Evolutionary conservation across 179 eudicot species (phyloP), one percentile per base, ranked within the genome.

Genomic region (Kewa caespitosa): DNA sequence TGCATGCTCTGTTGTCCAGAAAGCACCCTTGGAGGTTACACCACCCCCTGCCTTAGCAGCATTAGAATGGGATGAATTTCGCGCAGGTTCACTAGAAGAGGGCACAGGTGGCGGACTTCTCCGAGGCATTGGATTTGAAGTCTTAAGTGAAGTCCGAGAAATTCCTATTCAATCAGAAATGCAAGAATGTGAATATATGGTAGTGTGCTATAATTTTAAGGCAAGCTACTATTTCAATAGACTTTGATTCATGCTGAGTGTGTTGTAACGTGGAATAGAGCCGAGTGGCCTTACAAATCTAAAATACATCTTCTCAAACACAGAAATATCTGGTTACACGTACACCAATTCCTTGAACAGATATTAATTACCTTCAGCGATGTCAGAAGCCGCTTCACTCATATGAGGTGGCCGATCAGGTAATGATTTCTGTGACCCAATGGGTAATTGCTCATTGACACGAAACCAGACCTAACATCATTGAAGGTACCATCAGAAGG

Each of bases 391-490:
- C 66, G 83, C 71, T 70, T 86, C 91, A 60, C 69, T 79, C 92
- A 91, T 82, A 72, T 91, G 97, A 5, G 93, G 97, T 37, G 94
- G 93, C 76, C 86, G 85, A 73, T 93, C 97, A 78, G 99, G 99
- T 73, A 93, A 85, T n/a, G 96, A 86, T 87, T 90, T 91, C 81
- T 91, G 98, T 42, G 81, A 69, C 34, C 82, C 97, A 39, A 78
- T 89, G 38, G 99, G 98, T 67, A 96, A 83, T 32, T 89, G 89
- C 76, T 85, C 88, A 81, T 93, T 96, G 77, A 91, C 98, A 79
- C 94, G 98, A 85, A 96, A 93, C 99, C 99, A 96, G 22, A 96
- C 92, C 99, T 96, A 88, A 79, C 75, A 86, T 79, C 67, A 73
- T 43, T 72, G 76, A 46, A 30, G 23, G 12, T 64, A 74, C 68